phyloP scores from a whole-genome alignment of 2,329 filamentous ascomycete genomes.

The Conoideocrella luteorostrata region DNA sequence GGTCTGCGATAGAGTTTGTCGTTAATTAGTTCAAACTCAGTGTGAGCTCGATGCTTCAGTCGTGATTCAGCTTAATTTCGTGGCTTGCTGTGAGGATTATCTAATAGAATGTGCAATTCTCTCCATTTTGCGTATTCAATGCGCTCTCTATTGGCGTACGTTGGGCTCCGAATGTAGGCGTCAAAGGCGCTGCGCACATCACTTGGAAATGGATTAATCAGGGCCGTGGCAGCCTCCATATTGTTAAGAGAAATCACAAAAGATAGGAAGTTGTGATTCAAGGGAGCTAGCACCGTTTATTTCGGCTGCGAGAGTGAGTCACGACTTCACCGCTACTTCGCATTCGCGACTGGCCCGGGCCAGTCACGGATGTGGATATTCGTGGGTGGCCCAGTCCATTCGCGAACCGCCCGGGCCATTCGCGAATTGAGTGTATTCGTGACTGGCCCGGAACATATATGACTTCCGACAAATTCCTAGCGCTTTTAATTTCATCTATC shows the following conservation, averaged over 20 bases:
- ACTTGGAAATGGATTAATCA: slow-evolving; percentile 6
- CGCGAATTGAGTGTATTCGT: background rate
- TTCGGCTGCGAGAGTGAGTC: no score
- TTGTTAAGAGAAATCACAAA: no score
- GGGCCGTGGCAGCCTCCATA: background rate
- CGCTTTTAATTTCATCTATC: no score
- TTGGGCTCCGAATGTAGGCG: background rate
- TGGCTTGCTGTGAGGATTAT: slow-evolving; percentile 4
- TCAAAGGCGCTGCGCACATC: slow-evolving; percentile 4
- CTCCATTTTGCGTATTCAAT: background rate
- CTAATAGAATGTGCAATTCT: slow-evolving; percentile 3
- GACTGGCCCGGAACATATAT: background rate
- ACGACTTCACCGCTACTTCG: background rate
- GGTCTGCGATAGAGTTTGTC: slow-evolving; percentile 5
- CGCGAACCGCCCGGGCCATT: background rate
- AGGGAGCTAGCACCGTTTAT: no score
- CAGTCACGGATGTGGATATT: no score
- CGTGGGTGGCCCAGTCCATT: background rate
- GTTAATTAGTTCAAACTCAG: slow-evolving; percentile 6
- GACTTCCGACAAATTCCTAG: no score
- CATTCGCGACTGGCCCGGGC: background rate
- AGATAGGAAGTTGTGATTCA: no score
- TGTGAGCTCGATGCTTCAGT: slow-evolving; percentile 1
- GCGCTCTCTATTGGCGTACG: slow-evolving; percentile 2
- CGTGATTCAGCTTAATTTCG: slow-evolving; percentile 3